A percentile compares a stretch with the other conserved stretches of the same genome.
phyloP scores from a whole-genome alignment of 2,329 filamentous ascomycete genomes.

The Penicillium sp. region DNA sequence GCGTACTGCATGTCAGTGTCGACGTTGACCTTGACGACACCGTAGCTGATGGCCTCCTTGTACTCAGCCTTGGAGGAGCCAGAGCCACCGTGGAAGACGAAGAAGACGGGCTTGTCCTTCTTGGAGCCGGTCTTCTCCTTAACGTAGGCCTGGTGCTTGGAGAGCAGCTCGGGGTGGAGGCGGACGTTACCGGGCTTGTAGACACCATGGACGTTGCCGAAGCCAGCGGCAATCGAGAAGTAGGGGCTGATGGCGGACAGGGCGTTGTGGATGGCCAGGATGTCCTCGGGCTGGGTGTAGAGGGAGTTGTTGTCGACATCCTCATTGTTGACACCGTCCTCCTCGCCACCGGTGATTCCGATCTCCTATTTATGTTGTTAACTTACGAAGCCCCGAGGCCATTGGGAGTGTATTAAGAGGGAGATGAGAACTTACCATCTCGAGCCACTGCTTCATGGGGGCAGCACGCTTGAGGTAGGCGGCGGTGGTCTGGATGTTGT shows the following conservation, averaged over 20 bases:
- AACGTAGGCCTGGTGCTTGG: conserved; percentile 94
- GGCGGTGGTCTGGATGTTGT: conserved; percentile 90
- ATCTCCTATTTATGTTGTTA: conserved; percentile 63
- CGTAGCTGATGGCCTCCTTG: conserved; percentile 82
- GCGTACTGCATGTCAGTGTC: conserved; percentile 98
- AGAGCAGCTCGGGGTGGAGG: conserved; percentile 92
- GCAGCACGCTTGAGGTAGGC: conserved; percentile 92
- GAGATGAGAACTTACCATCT: conserved; percentile 73
- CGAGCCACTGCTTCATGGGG: conserved; percentile 98
- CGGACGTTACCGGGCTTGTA: conserved; percentile 98
- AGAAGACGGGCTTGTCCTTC: conserved; percentile 92
- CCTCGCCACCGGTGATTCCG: conserved; percentile 94
- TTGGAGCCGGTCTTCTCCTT: conserved; percentile 73
- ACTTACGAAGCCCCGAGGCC: no score
- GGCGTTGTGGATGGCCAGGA: conserved; percentile 86
- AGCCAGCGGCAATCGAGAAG: conserved; percentile 97
- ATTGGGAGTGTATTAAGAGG: no score
- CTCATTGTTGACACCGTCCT: conserved; percentile 99
- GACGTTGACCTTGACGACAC: conserved; percentile 99
- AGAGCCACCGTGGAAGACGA: conserved; percentile 98
- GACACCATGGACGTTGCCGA: conserved; percentile 98
- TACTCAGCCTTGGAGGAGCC: conserved; percentile 91
- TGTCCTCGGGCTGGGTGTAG: conserved; percentile 98
- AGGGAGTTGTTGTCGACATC: conserved; percentile 94
- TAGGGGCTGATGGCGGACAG: conserved; percentile 86